These are phyloP conservation scores for Trichoderma endophyticum DNA, from an alignment of 2,329 filamentous ascomycete species.

Conservation along the genomic window DNA sequence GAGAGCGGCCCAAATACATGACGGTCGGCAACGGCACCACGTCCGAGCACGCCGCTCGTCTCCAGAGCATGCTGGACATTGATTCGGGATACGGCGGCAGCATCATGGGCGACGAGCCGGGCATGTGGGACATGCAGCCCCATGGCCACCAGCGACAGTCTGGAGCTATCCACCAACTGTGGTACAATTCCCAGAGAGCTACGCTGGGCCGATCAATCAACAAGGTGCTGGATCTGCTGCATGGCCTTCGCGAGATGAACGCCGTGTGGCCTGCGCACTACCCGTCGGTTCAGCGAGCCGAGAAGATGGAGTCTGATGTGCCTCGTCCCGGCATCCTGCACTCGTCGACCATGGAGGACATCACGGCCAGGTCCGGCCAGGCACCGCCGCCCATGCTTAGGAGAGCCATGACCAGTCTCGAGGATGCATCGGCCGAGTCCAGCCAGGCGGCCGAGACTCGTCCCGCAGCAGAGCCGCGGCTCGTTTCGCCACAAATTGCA, in stretches of 20 bases:
- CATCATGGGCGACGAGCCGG: conserved; percentile 58
- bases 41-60: conserved; percentile 74
- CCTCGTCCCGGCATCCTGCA: conserved; percentile 62
- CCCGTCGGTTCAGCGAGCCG: conserved; percentile 71
- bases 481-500: conserved; percentile 88
- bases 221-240: conserved; percentile 78
- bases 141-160: conserved; percentile 54
- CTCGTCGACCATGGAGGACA: conserved; percentile 56
- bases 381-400: conserved; percentile 53
- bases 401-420: conserved; percentile 63
- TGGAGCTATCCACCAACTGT: conserved; percentile 85
- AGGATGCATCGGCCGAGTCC: conserved; percentile 59
- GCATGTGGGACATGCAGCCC: conserved; percentile 42
- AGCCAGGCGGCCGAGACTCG: conserved; percentile 67
- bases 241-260: conserved; percentile 84
- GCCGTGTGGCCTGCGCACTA: conserved; percentile 92
- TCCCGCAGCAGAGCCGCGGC: conserved; percentile 65
- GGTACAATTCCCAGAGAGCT: conserved; percentile 89
- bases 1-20: conserved; percentile 66
- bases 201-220: conserved; percentile 85
- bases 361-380: conserved; percentile 33
- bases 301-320: conserved; percentile 44
- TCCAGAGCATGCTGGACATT: conserved; percentile 77
- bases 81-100: conserved; percentile 94
- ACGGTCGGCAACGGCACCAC: conserved; percentile 80